Evolutionary conservation across 1,139 yeast genomes (phyloP).

Genomic region (Suhomyces coccinellae): DNA sequence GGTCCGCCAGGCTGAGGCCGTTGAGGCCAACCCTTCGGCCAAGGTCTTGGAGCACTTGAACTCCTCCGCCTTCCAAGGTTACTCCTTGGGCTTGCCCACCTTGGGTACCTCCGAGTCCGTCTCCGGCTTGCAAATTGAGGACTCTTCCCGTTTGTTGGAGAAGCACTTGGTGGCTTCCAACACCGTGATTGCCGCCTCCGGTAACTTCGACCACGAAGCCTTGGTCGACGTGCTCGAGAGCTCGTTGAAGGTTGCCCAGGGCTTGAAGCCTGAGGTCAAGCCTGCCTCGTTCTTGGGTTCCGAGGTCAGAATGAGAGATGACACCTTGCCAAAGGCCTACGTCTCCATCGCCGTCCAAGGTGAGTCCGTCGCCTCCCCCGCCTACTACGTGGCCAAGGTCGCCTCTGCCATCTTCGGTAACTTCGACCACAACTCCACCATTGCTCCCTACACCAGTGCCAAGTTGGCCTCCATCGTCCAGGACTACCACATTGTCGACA

Average conservation of each 20-base stretch:
- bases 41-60: slow-evolving; percentile 72
- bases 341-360: slow-evolving; percentile 73
- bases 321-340: slow-evolving; percentile 78
- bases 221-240: slow-evolving; percentile 64
- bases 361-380: slow-evolving; percentile 62
- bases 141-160: slow-evolving; percentile 55
- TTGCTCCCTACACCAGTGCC: slow-evolving; percentile 72
- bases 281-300: slow-evolving; percentile 75
- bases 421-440: slow-evolving; percentile 54
- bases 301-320: slow-evolving; percentile 85
- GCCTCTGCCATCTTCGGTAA: slow-evolving; percentile 71
- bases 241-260: slow-evolving; percentile 48
- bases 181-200: slow-evolving; percentile 69
- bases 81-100: slow-evolving; percentile 73
- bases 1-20: slow-evolving; percentile 38
- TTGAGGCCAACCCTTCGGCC: slow-evolving; percentile 48
- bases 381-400: slow-evolving; percentile 68
- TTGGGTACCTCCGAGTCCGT: slow-evolving; percentile 70
- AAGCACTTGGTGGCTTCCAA: slow-evolving; percentile 62
- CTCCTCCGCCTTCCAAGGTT: slow-evolving; percentile 82
- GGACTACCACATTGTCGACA: slow-evolving; percentile 72
- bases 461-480: slow-evolving; percentile 75
- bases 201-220: slow-evolving; percentile 68
- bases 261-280: slow-evolving; percentile 53
- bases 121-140: slow-evolving; percentile 55